Percentiles rank a stretch among this genome's conserved stretches.
These are phyloP conservation scores for Monosporascus cannonballus DNA, from an alignment of 2,329 filamentous ascomycete species.

Conservation along the genomic window DNA sequence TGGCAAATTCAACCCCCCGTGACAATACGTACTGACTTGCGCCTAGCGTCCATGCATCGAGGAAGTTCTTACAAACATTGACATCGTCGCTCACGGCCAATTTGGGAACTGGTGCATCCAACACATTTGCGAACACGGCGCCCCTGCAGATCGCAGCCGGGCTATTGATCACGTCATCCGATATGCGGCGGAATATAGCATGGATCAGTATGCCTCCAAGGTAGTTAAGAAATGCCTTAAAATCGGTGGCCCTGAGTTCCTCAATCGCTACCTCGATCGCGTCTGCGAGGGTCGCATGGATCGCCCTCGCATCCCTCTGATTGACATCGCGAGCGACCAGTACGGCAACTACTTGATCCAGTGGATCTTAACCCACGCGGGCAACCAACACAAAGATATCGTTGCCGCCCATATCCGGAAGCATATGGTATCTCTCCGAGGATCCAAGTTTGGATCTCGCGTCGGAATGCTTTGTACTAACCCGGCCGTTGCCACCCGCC, in stretches of 20 bases:
- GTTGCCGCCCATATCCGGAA: slow-evolving; percentile 94
- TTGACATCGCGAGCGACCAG: slow-evolving; percentile 97
- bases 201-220: slow-evolving; percentile 98
- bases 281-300: slow-evolving; percentile 89
- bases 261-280: slow-evolving; percentile 85
- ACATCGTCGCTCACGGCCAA: slow-evolving; percentile 93
- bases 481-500: slow-evolving; percentile 80
- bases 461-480: slow-evolving; percentile 99
- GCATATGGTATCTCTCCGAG: slow-evolving; percentile 98
- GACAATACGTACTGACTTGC: slow-evolving; percentile 8
- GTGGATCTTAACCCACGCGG: slow-evolving; percentile 88
- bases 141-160: slow-evolving; percentile 81
- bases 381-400: slow-evolving; percentile 82
- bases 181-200: slow-evolving; percentile 93
- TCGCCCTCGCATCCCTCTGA: slow-evolving; percentile 90
- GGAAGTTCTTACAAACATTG: slow-evolving; percentile 90
- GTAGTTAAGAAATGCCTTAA: slow-evolving; percentile 99
- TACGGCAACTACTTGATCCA: slow-evolving; percentile 98
- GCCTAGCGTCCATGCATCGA: slow-evolving; percentile 90
- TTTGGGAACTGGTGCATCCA: slow-evolving; percentile 99
- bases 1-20: neutral
- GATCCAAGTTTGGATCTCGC: slow-evolving; percentile 96
- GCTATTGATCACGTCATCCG: slow-evolving; percentile 94
- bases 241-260: slow-evolving; percentile 85
- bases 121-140: slow-evolving; percentile 96